phyloP scores from a whole-genome alignment of 2,329 filamentous ascomycete species.

The Emydomyces testavorans region DNA sequence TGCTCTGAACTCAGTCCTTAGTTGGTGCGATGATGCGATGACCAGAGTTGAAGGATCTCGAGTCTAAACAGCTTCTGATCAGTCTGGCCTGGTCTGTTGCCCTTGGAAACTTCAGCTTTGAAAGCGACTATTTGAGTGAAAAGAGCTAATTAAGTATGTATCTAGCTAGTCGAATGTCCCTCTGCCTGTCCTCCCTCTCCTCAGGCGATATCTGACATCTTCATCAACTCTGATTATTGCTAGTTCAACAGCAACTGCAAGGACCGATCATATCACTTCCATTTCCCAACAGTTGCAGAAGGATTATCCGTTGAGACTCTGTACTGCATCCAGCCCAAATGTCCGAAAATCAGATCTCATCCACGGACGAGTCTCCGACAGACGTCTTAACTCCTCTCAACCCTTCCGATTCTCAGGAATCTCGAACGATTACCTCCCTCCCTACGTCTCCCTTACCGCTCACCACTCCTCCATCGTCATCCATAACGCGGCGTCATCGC shows the following conservation, averaged over 20 bases:
- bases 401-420: not conserved
- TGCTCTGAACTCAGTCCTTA: not conserved
- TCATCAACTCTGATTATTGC: not conserved
- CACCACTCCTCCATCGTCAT: not conserved
- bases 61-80: not conserved
- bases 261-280: not conserved
- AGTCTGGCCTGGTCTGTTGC: not conserved
- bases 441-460: slow-evolving; percentile 1
- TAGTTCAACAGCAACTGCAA: not conserved
- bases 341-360: not conserved
- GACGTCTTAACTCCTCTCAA: not conserved
- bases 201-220: not conserved
- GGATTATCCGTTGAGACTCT: slow-evolving; percentile 1
- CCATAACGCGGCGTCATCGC: not conserved
- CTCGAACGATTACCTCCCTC: slow-evolving; percentile 6
- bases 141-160: too few species aligned
- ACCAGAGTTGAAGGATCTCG: not conserved
- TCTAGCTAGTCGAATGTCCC: slow-evolving; percentile 2
- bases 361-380: not conserved
- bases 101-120: too few species aligned
- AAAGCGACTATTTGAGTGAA: too few species aligned
- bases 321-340: not conserved
- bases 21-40: not conserved
- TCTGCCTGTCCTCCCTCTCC: slow-evolving; percentile 5
- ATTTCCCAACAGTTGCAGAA: not conserved